These are phyloP conservation scores for Arthroderma sp. DNA, from an alignment of 2,329 filamentous ascomycete species.

Conservation along the genomic window DNA sequence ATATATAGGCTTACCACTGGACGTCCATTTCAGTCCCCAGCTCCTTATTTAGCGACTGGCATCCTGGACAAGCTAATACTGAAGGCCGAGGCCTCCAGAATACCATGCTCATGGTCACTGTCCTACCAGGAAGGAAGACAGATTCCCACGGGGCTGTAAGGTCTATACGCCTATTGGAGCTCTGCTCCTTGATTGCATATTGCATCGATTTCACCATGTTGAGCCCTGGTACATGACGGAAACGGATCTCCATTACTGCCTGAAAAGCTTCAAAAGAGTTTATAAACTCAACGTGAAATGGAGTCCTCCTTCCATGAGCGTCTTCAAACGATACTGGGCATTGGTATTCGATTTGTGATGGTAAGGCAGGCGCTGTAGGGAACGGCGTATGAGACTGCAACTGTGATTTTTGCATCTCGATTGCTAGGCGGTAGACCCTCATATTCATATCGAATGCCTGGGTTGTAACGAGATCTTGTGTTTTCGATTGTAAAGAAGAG, in stretches of 20 bases:
- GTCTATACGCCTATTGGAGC: constrained; percentile 2
- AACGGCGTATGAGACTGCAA: not conserved
- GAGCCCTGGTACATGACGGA: constrained; percentile 3
- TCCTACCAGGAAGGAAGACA: constrained; percentile 6
- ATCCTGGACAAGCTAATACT: constrained; percentile 3
- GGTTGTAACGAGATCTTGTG: constrained; percentile 1
- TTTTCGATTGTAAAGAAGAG: not conserved
- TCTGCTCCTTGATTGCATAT: constrained; percentile 5
- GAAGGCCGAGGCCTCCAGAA: constrained; percentile 3
- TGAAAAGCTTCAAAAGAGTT: constrained; percentile 8
- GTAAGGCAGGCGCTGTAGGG: not conserved
- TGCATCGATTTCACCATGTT: constrained; percentile 4
- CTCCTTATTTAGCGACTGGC: not conserved
- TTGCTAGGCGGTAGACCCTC: constrained; percentile 2
- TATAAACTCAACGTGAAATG: constrained; percentile 8
- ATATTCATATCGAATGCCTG: constrained; percentile 4
- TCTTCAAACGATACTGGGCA: constrained; percentile 5
- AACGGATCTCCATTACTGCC: constrained; percentile 6
- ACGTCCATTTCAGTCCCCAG: not conserved
- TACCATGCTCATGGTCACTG: constrained; percentile 7
- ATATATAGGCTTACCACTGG: not conserved
- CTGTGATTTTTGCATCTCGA: constrained; percentile 5
- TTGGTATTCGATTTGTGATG: constrained; percentile 3
- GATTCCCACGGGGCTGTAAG: constrained; percentile 2
- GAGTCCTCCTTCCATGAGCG: constrained; percentile 5